Conservation (phyloP, 768 basidiomycete genomes). For the Boletus edulis region DNA sequence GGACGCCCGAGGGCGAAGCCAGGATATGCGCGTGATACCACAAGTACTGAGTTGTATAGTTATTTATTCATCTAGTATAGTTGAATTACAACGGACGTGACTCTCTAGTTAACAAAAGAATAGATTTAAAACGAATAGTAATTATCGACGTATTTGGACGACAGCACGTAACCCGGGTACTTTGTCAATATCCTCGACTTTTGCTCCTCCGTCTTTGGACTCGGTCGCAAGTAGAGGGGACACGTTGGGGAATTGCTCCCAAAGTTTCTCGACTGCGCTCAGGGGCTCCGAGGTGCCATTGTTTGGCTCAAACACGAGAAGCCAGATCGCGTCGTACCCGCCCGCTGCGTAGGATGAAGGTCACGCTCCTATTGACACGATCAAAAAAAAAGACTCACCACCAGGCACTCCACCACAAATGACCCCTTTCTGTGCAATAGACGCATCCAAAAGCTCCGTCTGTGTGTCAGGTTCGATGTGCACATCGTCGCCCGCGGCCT, state of each 20-base stretch:
- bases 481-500: slow-evolving; percentile 53
- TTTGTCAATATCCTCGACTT: slow-evolving; percentile 56
- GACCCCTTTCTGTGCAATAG: slow-evolving; percentile 75
- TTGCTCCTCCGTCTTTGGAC: slow-evolving; percentile 63
- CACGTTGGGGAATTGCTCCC: slow-evolving; percentile 61
- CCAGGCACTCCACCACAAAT: slow-evolving; percentile 96
- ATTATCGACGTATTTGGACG: slow-evolving; percentile 25
- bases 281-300: slow-evolving; percentile 50
- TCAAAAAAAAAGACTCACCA: slow-evolving; percentile 48
- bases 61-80: slow-evolving; percentile 20
- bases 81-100: slow-evolving; percentile 4
- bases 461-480: slow-evolving; percentile 92
- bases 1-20: slow-evolving; percentile 66
- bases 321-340: slow-evolving; percentile 96
- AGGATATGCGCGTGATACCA: slow-evolving; percentile 65
- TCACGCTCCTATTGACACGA: not conserved
- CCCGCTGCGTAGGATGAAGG: slow-evolving; percentile 58
- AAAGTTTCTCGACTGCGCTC: slow-evolving; percentile 62
- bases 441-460: slow-evolving; percentile 76
- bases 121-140: not conserved
- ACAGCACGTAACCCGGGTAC: slow-evolving; percentile 54
- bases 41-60: slow-evolving; percentile 4
- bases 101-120: slow-evolving; percentile 4
- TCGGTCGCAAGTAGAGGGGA: slow-evolving; percentile 72
- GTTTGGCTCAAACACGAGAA: slow-evolving; percentile 71